Evolutionary conservation across 1,139 yeast genomes (phyloP).

Genomic region (Diutina scorzettiae): DNA sequence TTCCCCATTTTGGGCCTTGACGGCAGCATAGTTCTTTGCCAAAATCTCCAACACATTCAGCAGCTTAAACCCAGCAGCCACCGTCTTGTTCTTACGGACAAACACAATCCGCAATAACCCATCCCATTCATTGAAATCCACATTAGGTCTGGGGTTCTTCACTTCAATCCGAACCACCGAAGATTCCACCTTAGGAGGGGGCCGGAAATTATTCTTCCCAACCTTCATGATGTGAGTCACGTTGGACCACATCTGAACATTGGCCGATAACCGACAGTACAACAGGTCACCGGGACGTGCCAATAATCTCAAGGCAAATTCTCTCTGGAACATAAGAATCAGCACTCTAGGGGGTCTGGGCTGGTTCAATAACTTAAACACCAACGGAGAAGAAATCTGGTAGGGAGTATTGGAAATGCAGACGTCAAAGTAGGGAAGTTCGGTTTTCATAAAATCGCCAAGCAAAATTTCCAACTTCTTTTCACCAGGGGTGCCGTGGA

Average conservation of each 20-base stretch:
- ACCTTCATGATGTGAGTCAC: constrained; percentile 98
- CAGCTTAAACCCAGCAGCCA: constrained; percentile 87
- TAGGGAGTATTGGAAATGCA: constrained; percentile 97
- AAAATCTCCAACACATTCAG: constrained; percentile 70
- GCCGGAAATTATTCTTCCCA: constrained; percentile 90
- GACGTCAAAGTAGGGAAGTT: constrained; percentile 87
- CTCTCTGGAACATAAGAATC: constrained; percentile 95
- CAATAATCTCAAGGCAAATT: constrained; percentile 81
- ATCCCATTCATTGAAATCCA: constrained; percentile 95
- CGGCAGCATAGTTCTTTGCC: constrained; percentile 81
- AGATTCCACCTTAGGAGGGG: constrained; percentile 98
- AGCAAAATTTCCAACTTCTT: constrained; percentile 81
- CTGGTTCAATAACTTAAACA: constrained; percentile 79
- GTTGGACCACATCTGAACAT: constrained; percentile 98
- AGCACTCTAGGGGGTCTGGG: constrained; percentile 94
- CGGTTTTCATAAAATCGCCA: constrained; percentile 95
- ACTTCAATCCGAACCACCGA: constrained; percentile 91
- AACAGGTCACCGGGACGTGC: constrained; percentile 94
- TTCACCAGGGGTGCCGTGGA: constrained; percentile 89
- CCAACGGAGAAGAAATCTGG: constrained; percentile 93
- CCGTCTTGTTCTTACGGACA: constrained; percentile 85
- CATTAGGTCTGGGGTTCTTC: constrained; percentile 81
- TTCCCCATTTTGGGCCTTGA: constrained; percentile 48
- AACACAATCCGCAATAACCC: constrained; percentile 84
- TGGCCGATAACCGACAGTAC: constrained; percentile 87